phyloP scores from a whole-genome alignment of 176 grass and related monocot species.

The Lolium perenne region DNA sequence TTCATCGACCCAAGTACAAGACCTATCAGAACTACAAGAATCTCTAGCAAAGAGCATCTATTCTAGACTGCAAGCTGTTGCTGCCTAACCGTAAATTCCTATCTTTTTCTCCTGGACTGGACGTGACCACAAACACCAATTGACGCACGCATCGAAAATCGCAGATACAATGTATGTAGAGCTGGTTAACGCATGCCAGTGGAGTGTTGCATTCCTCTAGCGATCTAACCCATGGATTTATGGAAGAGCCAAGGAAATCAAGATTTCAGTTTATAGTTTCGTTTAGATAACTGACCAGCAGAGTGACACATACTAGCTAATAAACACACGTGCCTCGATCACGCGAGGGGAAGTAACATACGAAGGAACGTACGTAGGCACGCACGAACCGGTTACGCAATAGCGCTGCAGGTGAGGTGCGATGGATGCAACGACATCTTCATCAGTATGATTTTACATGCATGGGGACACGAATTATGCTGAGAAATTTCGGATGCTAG shows the following conservation, averaged over 20 bases:
- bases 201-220: neutral
- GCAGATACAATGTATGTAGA: neutral
- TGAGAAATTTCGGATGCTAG: neutral
- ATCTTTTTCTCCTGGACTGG: neutral
- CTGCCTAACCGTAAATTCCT: neutral
- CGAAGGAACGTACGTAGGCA: neutral
- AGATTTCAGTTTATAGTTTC: neutral
- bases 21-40: too few relatives aligned
- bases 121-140: neutral
- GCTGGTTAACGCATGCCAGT: neutral
- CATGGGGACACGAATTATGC: neutral
- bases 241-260: neutral
- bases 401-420: neutral
- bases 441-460: neutral
- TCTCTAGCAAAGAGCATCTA: too few relatives aligned
- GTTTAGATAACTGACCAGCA: neutral
- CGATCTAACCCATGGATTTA: too few relatives aligned
- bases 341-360: neutral
- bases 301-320: neutral
- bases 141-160: neutral
- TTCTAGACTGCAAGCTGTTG: too few relatives aligned
- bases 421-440: neutral
- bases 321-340: neutral
- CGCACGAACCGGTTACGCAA: neutral
- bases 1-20: too few relatives aligned